phyloP scores from a whole-genome alignment of 768 basidiomycete genomes.

The Rhodosporidiobolus odoratus region DNA sequence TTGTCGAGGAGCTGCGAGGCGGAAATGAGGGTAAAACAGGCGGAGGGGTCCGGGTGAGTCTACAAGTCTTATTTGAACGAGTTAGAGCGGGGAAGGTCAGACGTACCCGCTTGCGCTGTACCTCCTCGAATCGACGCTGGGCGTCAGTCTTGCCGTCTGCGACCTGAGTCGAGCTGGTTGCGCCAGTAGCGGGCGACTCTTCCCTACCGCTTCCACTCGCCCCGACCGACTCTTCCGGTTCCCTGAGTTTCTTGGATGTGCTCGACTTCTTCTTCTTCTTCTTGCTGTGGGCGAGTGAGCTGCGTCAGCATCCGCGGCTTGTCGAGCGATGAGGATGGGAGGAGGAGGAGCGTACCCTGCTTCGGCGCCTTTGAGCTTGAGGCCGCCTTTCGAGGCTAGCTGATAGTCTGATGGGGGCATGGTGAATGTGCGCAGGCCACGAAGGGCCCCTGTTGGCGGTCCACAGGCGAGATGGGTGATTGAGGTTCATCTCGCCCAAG shows the following conservation, averaged over 20 bases:
- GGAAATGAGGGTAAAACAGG: background rate
- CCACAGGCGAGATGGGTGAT: too few species aligned
- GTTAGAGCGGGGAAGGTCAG: background rate
- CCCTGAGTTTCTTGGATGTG: constrained; percentile 17
- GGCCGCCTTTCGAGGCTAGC: constrained; percentile 68
- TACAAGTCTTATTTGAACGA: background rate
- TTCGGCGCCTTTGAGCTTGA: constrained; percentile 81
- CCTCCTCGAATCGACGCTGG: constrained; percentile 79
- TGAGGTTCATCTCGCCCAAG: too few species aligned
- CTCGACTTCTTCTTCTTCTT: constrained; percentile 40
- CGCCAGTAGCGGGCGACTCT: background rate
- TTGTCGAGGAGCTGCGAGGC: constrained; percentile 61
- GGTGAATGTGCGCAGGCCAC: background rate
- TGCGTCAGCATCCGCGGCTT: background rate
- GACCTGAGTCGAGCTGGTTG: background rate
- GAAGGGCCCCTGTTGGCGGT: background rate
- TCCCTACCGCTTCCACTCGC: background rate
- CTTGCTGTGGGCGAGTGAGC: constrained; percentile 6
- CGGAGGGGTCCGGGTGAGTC: background rate
- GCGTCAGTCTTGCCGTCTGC: constrained; percentile 55
- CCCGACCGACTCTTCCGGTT: constrained; percentile 7
- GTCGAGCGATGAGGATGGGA: too few species aligned
- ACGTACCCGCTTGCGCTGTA: constrained; percentile 71
- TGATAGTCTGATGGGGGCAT: constrained; percentile 64
- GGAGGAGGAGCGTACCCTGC: background rate